phyloP scores from a whole-genome alignment of 305 asterid genomes.

The Plantago coronopus region DNA sequence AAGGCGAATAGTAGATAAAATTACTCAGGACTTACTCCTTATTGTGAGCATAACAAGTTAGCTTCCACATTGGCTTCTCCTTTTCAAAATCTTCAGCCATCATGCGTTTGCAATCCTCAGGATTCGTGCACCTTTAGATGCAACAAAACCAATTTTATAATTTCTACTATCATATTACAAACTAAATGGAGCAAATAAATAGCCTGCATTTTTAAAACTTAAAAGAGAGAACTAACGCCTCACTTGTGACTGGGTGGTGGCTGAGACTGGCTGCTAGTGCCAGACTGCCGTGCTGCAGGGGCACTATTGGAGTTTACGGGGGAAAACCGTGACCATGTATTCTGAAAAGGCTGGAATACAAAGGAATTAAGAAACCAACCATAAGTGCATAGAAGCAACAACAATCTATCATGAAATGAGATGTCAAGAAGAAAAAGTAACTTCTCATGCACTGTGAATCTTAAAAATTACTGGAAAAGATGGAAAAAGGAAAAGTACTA shows the following conservation, averaged over 20 bases:
- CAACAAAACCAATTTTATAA: slow-evolving; percentile 31
- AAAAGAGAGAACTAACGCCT: slow-evolving; percentile 26
- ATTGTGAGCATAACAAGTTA: slow-evolving; percentile 82
- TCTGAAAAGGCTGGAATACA: slow-evolving; percentile 62
- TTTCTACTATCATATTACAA: slow-evolving; percentile 17
- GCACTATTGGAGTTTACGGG: slow-evolving; percentile 34
- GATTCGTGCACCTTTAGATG: slow-evolving; percentile 69
- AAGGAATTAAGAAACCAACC: slow-evolving; percentile 24
- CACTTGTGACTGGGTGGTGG: slow-evolving; percentile 62
- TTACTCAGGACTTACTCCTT: slow-evolving; percentile 47
- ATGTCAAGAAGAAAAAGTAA: slow-evolving; percentile 5
- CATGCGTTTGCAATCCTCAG: slow-evolving; percentile 68
- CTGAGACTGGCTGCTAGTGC: slow-evolving; percentile 50
- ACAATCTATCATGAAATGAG: slow-evolving; percentile 8
- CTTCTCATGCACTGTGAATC: slow-evolving; percentile 7
- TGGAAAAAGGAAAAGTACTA: neutral
- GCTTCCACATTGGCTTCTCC: slow-evolving; percentile 85
- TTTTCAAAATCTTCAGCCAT: slow-evolving; percentile 60
- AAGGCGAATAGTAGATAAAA: slow-evolving; percentile 4
- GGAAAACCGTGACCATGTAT: slow-evolving; percentile 69
- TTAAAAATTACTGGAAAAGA: neutral
- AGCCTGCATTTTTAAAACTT: neutral
- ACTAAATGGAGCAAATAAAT: slow-evolving; percentile 4
- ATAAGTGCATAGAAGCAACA: slow-evolving; percentile 6
- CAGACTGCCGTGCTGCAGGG: slow-evolving; percentile 48